These are phyloP conservation scores for Cercospora sp. DNA, from an alignment of 2,329 filamentous ascomycete genomes.

Conservation along the genomic window DNA sequence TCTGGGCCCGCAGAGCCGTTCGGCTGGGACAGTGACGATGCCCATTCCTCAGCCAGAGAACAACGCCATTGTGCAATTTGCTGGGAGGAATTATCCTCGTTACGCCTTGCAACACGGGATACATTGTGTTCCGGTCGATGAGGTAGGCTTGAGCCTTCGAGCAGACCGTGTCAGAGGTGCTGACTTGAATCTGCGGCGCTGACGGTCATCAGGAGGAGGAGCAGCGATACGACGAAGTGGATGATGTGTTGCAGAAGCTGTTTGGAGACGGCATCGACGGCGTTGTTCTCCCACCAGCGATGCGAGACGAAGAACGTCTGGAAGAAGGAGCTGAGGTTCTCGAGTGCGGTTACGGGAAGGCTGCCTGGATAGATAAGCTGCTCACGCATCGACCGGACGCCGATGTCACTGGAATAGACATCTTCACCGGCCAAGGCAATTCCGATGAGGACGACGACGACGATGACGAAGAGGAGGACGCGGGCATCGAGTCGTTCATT, in stretches of 20 bases:
- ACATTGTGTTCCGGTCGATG: conserved; percentile 39
- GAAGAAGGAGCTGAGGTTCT: conserved; percentile 32
- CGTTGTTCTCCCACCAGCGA: conserved; percentile 19
- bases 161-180: not conserved
- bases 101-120: conserved; percentile 33
- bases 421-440: conserved; percentile 33
- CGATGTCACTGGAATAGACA: conserved; percentile 34
- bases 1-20: not conserved
- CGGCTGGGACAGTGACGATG: not conserved
- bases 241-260: conserved; percentile 32
- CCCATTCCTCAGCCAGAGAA: conserved; percentile 30
- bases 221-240: conserved; percentile 32
- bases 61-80: conserved; percentile 25
- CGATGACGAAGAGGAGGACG: conserved; percentile 27
- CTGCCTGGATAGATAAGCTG: conserved; percentile 38
- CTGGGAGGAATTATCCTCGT: conserved; percentile 30
- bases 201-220: conserved; percentile 32
- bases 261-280: conserved; percentile 23
- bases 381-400: conserved; percentile 36
- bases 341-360: conserved; percentile 39
- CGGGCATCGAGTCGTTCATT: conserved; percentile 30
- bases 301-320: conserved; percentile 29
- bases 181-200: conserved; percentile 16
- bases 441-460: conserved; percentile 30
- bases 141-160: conserved; percentile 29